Conservation (phyloP, 192 early-diverging fungal genomes). For the Lobosporangium transversale region DNA sequence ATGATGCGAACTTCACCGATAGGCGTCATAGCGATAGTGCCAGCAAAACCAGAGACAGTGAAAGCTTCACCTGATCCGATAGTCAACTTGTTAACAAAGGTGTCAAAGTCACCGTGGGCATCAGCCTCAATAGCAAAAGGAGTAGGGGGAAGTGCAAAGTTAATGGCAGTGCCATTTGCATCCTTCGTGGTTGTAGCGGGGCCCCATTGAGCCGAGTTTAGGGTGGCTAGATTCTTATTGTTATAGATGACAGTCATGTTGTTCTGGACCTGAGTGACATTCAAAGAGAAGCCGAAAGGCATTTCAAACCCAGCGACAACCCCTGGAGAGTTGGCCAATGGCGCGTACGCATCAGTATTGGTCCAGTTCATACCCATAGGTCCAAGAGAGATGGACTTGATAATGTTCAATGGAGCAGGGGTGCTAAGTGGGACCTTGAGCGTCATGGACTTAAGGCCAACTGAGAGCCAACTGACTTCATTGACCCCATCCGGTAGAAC, state of each 20-base stretch:
- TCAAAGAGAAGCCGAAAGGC: slow-evolving; percentile 71
- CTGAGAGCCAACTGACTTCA: slow-evolving; percentile 60
- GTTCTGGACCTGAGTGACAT: slow-evolving; percentile 64
- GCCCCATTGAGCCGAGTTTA: slow-evolving; percentile 40
- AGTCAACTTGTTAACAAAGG: slow-evolving; percentile 62
- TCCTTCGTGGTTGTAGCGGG: slow-evolving; percentile 55
- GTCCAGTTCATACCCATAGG: slow-evolving; percentile 65
- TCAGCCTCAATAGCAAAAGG: slow-evolving; percentile 58
- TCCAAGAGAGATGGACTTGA: slow-evolving; percentile 62
- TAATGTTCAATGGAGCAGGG: slow-evolving; percentile 55
- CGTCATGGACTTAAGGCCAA: slow-evolving; percentile 60
- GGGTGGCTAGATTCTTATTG: slow-evolving; percentile 42
- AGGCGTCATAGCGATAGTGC: slow-evolving; percentile 61
- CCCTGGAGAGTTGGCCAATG: slow-evolving; percentile 54
- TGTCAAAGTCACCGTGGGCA: slow-evolving; percentile 59
- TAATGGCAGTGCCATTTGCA: slow-evolving; percentile 61
- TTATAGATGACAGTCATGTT: slow-evolving; percentile 60
- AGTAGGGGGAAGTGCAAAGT: slow-evolving; percentile 55
- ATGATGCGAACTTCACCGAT: slow-evolving; percentile 62
- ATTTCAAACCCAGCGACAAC: slow-evolving; percentile 64
- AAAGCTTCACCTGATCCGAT: slow-evolving; percentile 53
- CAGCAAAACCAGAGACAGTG: slow-evolving; percentile 59
- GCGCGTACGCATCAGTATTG: slow-evolving; percentile 57
- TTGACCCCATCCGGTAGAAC: slow-evolving; percentile 61
- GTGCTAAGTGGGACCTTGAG: slow-evolving; percentile 61